phyloP scores from a whole-genome alignment of 371 early-diverging fungal genomes.

The Syncephalastrum racemosum region DNA sequence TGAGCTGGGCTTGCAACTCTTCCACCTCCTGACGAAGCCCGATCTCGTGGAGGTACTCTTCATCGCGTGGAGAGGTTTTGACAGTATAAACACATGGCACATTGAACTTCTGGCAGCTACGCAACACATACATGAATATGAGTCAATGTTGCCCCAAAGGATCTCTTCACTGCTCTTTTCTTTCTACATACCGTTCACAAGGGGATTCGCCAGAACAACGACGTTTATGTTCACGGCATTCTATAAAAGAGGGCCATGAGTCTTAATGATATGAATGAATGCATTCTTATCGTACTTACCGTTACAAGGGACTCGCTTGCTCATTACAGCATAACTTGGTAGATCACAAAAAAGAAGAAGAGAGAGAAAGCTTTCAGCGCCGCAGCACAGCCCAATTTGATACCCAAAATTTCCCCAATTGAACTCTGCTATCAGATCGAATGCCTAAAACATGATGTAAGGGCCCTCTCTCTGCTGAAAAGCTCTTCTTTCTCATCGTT shows the following conservation, averaged over 20 bases:
- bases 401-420: too few species aligned
- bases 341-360: too few species aligned
- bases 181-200: conserved; percentile 36
- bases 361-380: too few species aligned
- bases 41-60: conserved; percentile 32
- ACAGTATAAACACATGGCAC: conserved; percentile 33
- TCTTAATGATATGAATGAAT: neutral
- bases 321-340: conserved; percentile 9
- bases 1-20: conserved; percentile 14
- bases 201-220: conserved; percentile 38
- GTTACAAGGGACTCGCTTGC: conserved; percentile 21
- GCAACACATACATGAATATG: neutral
- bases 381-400: too few species aligned
- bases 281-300: conserved; percentile 2
- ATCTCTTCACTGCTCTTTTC: neutral
- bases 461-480: too few species aligned
- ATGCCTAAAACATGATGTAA: too few species aligned
- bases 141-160: neutral
- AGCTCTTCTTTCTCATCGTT: too few species aligned
- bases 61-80: conserved; percentile 37
- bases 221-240: conserved; percentile 44
- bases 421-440: too few species aligned
- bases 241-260: conserved; percentile 9
- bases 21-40: conserved; percentile 17
- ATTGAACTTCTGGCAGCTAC: conserved; percentile 31